Base-by-base conservation (phyloP, 176 grass and related monocot species). In the Guadua angustifolia region DNA sequence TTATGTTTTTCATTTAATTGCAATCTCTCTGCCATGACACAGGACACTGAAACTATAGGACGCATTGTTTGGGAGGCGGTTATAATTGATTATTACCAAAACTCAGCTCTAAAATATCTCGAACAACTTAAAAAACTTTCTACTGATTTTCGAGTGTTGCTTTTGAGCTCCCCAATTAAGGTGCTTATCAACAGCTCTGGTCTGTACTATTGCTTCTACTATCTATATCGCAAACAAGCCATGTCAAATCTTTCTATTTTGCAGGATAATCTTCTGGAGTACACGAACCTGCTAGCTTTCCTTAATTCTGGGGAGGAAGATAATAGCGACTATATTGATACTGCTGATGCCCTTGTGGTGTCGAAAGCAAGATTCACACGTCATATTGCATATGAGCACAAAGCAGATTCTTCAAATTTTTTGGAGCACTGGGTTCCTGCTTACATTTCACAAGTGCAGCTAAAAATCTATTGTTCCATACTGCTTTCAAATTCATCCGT, bases 401-500 rank as follows among this genome's bases (percentile, higher is more conserved):
- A 84, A 88, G 18, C 66, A 22, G 67, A 66, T n/a, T 79, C 92
- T 79, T 94, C 87, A 66, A 93, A 88, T 1, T 84, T 93, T 82
- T 24, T 82, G 65, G 95, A 98, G 85, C 89, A 98, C 52, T 98
- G 95, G 92, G 85, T 98, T 83, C 95, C 95, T 79, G 85, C 88
- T 89, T 45, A 46, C 39, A 60, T 98, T 86, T 94, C 90, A 56
- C 82, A 90, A 72, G 87, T 80, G 72, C 95, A 98, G 88, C 79
- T 94, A 78, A 67, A 94, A 81, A 80, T 82, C 19, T 98, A 98
- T 75, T 86, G 82, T 88, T 84, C 79, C 56, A 88, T 86, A 59
- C 38, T 98, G 74, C 72, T 89, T 73, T 82, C 79, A 71, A 93
- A 86, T 24, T 93, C 82, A 44, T 77, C 78, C 50, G 75, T 79